These are phyloP conservation scores for Trichoderma reesei DNA, from an alignment of 495 filamentous ascomycete genomes.

Conservation along the genomic window DNA sequence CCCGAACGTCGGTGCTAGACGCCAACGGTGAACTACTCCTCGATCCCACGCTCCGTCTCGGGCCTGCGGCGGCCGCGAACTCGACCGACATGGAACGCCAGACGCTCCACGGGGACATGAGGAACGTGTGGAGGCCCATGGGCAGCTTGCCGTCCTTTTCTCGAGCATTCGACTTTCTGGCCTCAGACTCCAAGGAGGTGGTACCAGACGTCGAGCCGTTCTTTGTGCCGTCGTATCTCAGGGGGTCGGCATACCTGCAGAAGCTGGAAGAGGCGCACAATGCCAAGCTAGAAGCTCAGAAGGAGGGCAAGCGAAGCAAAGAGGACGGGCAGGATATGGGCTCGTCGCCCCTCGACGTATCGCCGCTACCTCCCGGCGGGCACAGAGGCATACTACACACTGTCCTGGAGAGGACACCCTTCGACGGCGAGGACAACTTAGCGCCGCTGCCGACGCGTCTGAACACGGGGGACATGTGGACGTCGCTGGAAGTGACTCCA, in stretches of 20 bases:
- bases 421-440: conserved; percentile 41
- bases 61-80: conserved; percentile 30
- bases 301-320: not conserved
- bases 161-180: conserved; percentile 47
- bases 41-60: conserved; percentile 21
- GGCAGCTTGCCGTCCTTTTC: conserved; percentile 44
- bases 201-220: conserved; percentile 33
- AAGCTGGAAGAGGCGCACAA: conserved; percentile 60
- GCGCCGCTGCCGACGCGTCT: conserved; percentile 70
- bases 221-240: conserved; percentile 76
- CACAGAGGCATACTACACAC: conserved; percentile 81
- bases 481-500: conserved; percentile 60
- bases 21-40: conserved; percentile 18
- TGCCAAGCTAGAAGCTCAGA: conserved; percentile 34
- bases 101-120: not conserved
- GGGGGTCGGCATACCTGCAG: conserved; percentile 64
- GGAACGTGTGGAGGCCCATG: conserved; percentile 17
- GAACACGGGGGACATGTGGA: conserved; percentile 67
- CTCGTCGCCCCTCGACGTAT: not conserved
- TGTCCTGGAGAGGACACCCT: conserved; percentile 69
- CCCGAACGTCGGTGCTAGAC: conserved; percentile 4
- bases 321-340: conserved; percentile 24
- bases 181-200: conserved; percentile 20
- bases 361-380: conserved; percentile 39
- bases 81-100: conserved; percentile 14